Conservation (phyloP, 345 rosid species). For the Linum tenue region DNA sequence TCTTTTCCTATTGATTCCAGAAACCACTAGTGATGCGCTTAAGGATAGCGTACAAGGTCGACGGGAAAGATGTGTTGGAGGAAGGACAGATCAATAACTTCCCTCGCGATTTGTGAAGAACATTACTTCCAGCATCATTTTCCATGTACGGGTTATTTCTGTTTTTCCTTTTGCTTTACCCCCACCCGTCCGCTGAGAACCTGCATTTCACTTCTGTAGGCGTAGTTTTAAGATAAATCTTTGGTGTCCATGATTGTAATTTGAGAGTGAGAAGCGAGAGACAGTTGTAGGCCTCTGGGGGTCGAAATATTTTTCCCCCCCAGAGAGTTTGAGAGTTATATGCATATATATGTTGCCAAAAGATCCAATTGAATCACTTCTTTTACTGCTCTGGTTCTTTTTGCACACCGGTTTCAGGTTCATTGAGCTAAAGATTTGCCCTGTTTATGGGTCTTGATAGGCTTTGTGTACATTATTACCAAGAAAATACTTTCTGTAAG, state of each 20-base stretch:
- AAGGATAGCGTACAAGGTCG: constrained; percentile 78
- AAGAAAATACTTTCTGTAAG: constrained; percentile 20
- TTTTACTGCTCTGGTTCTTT: constrained; percentile 11
- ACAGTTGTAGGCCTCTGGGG: constrained; percentile 18
- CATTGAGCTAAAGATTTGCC: too few species aligned
- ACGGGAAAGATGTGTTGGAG: constrained; percentile 70
- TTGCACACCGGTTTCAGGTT: constrained; percentile 9
- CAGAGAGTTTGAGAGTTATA: constrained; percentile 14
- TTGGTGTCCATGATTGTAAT: constrained; percentile 19
- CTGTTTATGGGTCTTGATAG: too few species aligned
- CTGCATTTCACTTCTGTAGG: constrained; percentile 24
- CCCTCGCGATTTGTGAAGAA: constrained; percentile 67
- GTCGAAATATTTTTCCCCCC: constrained; percentile 20
- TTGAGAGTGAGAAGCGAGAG: not conserved
- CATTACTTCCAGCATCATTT: constrained; percentile 6
- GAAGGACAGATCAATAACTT: constrained; percentile 88
- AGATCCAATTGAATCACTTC: constrained; percentile 5
- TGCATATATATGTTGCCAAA: too few species aligned
- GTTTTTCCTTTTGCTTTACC: constrained; percentile 8
- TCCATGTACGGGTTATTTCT: constrained; percentile 8
- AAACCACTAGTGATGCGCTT: constrained; percentile 87
- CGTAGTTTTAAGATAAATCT: constrained; percentile 11
- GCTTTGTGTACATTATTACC: constrained; percentile 45
- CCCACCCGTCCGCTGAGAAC: constrained; percentile 9
- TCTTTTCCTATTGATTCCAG: constrained; percentile 37